Evolutionary conservation across 805 yeast species (phyloP).

Genomic region (Barnettozyma sucrosica): DNA sequence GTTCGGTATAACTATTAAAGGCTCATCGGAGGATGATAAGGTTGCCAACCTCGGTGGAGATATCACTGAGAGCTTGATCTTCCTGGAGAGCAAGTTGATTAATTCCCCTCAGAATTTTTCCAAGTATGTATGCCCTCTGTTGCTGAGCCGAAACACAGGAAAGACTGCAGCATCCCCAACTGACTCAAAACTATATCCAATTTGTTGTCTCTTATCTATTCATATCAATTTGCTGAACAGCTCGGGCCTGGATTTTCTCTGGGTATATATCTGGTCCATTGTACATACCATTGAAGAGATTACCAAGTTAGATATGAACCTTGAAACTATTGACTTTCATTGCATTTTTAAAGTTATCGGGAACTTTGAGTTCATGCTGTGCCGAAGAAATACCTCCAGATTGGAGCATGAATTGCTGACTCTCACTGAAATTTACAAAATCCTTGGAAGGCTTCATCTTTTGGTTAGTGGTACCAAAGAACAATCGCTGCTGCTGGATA

Average conservation of each 20-base stretch:
- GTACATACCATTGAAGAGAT: slow-evolving; percentile 6
- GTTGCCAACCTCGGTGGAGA: slow-evolving; percentile 13
- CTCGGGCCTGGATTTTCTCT: slow-evolving; percentile 12
- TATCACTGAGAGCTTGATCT: slow-evolving; percentile 13
- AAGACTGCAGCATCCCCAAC: slow-evolving; percentile 7
- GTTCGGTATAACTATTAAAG: slow-evolving; percentile 8
- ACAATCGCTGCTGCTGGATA: slow-evolving; percentile 4
- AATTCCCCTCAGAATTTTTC: slow-evolving; percentile 12
- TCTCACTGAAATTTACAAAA: slow-evolving; percentile 11
- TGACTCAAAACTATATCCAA: slow-evolving; percentile 17
- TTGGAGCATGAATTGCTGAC: slow-evolving; percentile 14
- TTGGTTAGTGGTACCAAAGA: slow-evolving; percentile 20
- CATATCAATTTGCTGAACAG: slow-evolving; percentile 12
- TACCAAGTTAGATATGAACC: slow-evolving; percentile 11
- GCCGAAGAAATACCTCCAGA: slow-evolving; percentile 14
- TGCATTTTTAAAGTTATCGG: slow-evolving; percentile 16
- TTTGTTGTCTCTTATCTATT: slow-evolving; percentile 18
- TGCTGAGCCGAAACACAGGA: slow-evolving; percentile 5
- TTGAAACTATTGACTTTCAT: slow-evolving; percentile 13
- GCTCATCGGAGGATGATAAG: slow-evolving; percentile 9
- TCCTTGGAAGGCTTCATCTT: slow-evolving; percentile 6
- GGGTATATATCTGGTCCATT: slow-evolving; percentile 15
- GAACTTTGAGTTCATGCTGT: slow-evolving; percentile 14
- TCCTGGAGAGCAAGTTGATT: slow-evolving; percentile 13
- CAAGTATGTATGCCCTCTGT: slow-evolving; percentile 4